These are phyloP conservation scores for Stagonosporopsis rhizophila DNA, from an alignment of 2,329 filamentous ascomycete genomes.

Conservation along the genomic window DNA sequence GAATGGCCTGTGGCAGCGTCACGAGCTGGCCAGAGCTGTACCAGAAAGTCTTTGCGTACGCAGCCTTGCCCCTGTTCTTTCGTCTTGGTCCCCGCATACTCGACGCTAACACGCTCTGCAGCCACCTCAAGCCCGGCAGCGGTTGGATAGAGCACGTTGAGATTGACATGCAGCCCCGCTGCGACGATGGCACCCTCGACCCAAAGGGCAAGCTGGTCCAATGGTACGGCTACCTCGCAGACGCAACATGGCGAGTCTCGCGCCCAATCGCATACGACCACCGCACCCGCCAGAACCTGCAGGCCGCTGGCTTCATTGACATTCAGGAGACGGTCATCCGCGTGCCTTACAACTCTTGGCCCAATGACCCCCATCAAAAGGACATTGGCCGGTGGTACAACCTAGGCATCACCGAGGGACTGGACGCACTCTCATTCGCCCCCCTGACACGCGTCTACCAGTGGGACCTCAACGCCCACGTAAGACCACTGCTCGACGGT, in stretches of 20 bases:
- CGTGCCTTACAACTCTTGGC: conserved; percentile 79
- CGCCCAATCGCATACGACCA: conserved; percentile 72
- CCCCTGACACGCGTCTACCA: conserved; percentile 72
- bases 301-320: conserved; percentile 78
- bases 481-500: conserved; percentile 66
- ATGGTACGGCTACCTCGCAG: conserved; percentile 74
- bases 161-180: conserved; percentile 80
- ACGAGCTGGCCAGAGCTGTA: conserved; percentile 79
- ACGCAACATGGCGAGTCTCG: conserved; percentile 70
- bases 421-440: conserved; percentile 75
- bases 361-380: conserved; percentile 67
- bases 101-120: conserved; percentile 51
- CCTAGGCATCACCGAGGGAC: conserved; percentile 73
- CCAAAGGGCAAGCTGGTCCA: conserved; percentile 64
- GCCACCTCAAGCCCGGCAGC: conserved; percentile 76
- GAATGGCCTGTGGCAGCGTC: conserved; percentile 80
- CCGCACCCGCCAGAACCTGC: conserved; percentile 67
- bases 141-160: conserved; percentile 89
- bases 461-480: conserved; percentile 66
- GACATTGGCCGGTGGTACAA: conserved; percentile 85
- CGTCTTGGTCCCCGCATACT: too few species aligned
- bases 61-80: background rate
- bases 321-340: conserved; percentile 73
- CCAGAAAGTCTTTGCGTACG: conserved; percentile 70
- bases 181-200: conserved; percentile 70